A percentile compares a stretch with the other conserved stretches of the same genome.
These are phyloP conservation scores for Botrytis paeoniae DNA, from an alignment of 2,329 filamentous ascomycete species.

Conservation along the genomic window DNA sequence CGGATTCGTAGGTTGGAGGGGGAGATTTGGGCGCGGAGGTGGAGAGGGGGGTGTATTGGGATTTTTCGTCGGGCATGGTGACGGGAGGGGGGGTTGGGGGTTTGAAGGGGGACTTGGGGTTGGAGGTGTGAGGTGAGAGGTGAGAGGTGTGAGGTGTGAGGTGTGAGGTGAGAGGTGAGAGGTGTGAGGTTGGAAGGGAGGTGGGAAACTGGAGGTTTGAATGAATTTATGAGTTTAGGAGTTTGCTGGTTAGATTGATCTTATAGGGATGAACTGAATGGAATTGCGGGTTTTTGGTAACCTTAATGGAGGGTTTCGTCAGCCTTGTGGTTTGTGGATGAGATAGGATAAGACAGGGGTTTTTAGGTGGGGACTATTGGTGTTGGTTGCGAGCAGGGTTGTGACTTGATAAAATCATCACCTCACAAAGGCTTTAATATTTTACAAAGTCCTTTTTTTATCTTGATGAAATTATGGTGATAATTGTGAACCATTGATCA, in stretches of 20 bases:
- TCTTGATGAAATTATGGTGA: neutral
- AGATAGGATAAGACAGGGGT: neutral
- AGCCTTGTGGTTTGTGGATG: slow-evolving; percentile 11
- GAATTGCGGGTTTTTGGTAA: neutral
- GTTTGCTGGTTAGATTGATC: neutral
- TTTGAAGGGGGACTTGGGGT: no score
- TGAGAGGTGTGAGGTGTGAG: no score
- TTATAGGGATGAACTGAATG: neutral
- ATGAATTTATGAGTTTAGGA: neutral
- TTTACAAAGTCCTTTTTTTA: neutral
- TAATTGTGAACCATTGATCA: neutral
- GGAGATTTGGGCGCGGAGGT: slow-evolving; percentile 13
- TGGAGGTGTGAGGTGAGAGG: no score
- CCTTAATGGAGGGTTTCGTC: slow-evolving; percentile 5
- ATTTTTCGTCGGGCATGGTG: neutral
- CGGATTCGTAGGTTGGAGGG: slow-evolving; percentile 34
- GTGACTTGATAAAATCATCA: neutral
- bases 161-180: no score
- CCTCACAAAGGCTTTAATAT: neutral
- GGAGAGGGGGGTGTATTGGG: neutral
- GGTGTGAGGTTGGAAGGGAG: neutral
- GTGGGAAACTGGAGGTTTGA: neutral
- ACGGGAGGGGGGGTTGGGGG: neutral
- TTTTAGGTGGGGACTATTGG: neutral
- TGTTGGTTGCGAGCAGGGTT: neutral